A percentile compares a stretch with the other conserved stretches of the same genome.
These are phyloP conservation scores for Rhodotorula sphaerocarpa DNA, from an alignment of 768 basidiomycete genomes.

Conservation along the genomic window DNA sequence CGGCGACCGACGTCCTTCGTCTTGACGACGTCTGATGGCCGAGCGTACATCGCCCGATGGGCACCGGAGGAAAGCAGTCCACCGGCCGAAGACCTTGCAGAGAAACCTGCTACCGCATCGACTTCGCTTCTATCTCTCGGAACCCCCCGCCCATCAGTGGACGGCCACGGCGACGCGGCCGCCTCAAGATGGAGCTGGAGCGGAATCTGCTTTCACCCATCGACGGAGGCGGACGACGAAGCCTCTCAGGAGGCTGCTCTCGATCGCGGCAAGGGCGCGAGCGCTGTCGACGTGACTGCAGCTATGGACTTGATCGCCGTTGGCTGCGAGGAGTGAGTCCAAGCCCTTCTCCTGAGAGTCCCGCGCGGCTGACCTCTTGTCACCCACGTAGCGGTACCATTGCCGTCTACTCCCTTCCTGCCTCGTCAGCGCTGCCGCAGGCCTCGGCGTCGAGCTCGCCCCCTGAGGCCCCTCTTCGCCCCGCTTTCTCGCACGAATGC, in stretches of 20 bases:
- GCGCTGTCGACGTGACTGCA: conserved; percentile 4
- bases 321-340: conserved; percentile 29
- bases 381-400: conserved; percentile 15
- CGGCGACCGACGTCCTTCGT: conserved; percentile 7
- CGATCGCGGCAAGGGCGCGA: conserved; percentile 23
- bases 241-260: conserved; percentile 15
- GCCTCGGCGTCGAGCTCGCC: too few relatives aligned
- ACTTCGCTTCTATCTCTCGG: background rate
- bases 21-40: conserved; percentile 36
- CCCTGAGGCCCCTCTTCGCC: background rate
- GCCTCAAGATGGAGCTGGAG: conserved; percentile 7
- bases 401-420: conserved; percentile 21
- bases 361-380: too few relatives aligned
- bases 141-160: background rate
- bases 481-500: conserved; percentile 32
- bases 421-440: background rate
- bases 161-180: background rate
- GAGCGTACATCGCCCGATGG: conserved; percentile 37
- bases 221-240: background rate
- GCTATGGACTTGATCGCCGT: conserved; percentile 25
- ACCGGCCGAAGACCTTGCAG: background rate
- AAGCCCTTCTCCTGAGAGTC: background rate
- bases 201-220: conserved; percentile 27
- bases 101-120: background rate
- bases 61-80: background rate